Evolutionary conservation across 345 rosid species (phyloP).

Genomic region (Cardamine occulta): DNA sequence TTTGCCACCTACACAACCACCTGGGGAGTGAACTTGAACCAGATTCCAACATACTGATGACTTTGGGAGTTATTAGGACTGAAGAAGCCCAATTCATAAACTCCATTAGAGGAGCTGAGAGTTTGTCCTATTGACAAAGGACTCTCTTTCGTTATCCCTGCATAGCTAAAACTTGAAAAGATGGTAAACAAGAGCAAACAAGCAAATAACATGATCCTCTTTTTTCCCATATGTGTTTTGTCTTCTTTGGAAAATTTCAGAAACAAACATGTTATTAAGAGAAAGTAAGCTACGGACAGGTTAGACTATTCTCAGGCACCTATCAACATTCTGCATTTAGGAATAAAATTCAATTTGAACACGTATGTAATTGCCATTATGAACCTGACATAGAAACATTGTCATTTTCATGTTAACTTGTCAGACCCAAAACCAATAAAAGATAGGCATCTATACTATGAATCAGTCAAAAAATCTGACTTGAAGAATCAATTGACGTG

Average conservation of each 20-base stretch:
- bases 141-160: not conserved
- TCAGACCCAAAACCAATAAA: too few species aligned
- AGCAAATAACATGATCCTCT: conserved; percentile 15
- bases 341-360: too few species aligned
- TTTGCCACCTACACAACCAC: conserved; percentile 54
- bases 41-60: conserved; percentile 43
- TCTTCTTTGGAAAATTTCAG: not conserved
- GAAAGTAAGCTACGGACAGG: not conserved
- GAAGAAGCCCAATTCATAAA: conserved; percentile 42
- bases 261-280: not conserved
- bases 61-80: conserved; percentile 16
- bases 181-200: not conserved
- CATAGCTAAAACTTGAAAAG: conserved; percentile 10
- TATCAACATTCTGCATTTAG: too few species aligned
- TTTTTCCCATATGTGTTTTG: not conserved
- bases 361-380: too few species aligned
- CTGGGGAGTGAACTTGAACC: conserved; percentile 41
- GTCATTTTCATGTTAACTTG: too few species aligned
- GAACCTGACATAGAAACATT: too few species aligned
- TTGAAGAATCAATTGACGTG: too few species aligned
- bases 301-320: too few species aligned
- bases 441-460: too few species aligned
- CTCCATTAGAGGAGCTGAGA: conserved; percentile 23
- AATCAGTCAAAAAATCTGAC: too few species aligned
- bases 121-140: conserved; percentile 13